Evolutionary conservation across 1,284 basidiomycete species (phyloP).

Genomic region (Serendipita sp.): DNA sequence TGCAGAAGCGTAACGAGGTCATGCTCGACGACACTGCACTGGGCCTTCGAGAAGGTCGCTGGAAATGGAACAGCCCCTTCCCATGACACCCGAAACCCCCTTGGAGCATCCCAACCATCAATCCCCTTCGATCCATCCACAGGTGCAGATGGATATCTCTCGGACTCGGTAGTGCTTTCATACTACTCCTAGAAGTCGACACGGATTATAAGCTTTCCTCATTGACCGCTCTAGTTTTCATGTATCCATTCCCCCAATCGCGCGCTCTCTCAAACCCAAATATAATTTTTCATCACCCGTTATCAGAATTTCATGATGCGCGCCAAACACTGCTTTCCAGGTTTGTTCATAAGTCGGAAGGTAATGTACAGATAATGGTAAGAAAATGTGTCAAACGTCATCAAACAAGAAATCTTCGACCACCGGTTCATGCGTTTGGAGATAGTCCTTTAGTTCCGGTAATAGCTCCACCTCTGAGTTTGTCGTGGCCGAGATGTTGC

Average conservation of each 20-base stretch:
- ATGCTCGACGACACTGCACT: constrained; percentile 86
- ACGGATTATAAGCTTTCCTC: neutral
- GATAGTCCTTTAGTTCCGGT: neutral
- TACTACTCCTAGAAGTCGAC: too few species aligned
- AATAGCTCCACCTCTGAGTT: neutral
- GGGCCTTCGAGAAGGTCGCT: constrained; percentile 79
- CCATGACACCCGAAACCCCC: too few species aligned
- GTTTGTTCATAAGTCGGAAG: neutral
- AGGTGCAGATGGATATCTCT: too few species aligned
- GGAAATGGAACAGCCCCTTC: constrained; percentile 48
- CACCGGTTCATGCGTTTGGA: neutral
- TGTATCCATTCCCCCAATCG: neutral
- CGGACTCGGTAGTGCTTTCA: too few species aligned
- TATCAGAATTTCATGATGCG: neutral
- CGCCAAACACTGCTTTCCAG: too few species aligned
- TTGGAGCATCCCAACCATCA: too few species aligned
- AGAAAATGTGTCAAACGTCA: neutral
- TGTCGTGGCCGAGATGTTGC: neutral
- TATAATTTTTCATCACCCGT: neutral
- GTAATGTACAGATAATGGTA: neutral
- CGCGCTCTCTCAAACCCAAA: neutral
- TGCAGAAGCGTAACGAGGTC: constrained; percentile 90
- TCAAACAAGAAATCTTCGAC: neutral
- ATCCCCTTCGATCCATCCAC: too few species aligned
- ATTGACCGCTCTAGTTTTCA: neutral